Percentiles rank a stretch among this genome's conserved stretches.
phyloP scores from a whole-genome alignment of 345 rosid genomes.

The Linum usitatissimum region DNA sequence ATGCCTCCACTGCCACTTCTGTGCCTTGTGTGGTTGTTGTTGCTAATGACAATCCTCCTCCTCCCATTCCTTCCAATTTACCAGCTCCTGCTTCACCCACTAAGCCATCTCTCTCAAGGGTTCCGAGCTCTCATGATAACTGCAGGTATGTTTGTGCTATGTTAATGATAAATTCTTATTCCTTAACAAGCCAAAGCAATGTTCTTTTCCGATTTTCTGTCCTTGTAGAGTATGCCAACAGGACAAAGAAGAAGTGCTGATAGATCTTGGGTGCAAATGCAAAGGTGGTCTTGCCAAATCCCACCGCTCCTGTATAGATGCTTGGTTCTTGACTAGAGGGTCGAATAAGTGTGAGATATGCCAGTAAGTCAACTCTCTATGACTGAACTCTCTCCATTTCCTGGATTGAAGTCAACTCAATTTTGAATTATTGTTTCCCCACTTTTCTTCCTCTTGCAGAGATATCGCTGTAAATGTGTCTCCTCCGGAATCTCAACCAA shows the following conservation, averaged over 20 bases:
- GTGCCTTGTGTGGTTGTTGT: conserved; percentile 24
- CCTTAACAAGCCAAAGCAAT: neutral
- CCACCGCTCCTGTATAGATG: conserved; percentile 70
- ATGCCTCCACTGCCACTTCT: neutral
- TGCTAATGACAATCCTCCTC: conserved; percentile 32
- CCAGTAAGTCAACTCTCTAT: conserved; percentile 40
- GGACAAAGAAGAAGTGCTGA: conserved; percentile 70
- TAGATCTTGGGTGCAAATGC: conserved; percentile 80
- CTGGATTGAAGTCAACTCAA: neutral
- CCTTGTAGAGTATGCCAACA: conserved; percentile 65
- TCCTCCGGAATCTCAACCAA: conserved; percentile 61
- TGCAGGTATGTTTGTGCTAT: conserved; percentile 41
- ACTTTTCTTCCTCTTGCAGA: conserved; percentile 36
- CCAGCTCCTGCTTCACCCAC: conserved; percentile 23
- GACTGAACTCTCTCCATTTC: neutral
- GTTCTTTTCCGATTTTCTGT: conserved; percentile 10
- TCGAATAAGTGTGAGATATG: conserved; percentile 88
- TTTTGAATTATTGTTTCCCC: neutral
- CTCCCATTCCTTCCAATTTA: conserved; percentile 14
- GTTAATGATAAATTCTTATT: neutral
- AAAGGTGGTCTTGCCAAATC: conserved; percentile 76
- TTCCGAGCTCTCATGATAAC: conserved; percentile 53
- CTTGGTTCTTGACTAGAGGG: conserved; percentile 81
- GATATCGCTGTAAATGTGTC: conserved; percentile 53
- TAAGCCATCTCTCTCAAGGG: conserved; percentile 45